These are phyloP conservation scores for Ophiostoma pallidulum DNA, from an alignment of 2,329 filamentous ascomycete genomes.

Conservation along the genomic window DNA sequence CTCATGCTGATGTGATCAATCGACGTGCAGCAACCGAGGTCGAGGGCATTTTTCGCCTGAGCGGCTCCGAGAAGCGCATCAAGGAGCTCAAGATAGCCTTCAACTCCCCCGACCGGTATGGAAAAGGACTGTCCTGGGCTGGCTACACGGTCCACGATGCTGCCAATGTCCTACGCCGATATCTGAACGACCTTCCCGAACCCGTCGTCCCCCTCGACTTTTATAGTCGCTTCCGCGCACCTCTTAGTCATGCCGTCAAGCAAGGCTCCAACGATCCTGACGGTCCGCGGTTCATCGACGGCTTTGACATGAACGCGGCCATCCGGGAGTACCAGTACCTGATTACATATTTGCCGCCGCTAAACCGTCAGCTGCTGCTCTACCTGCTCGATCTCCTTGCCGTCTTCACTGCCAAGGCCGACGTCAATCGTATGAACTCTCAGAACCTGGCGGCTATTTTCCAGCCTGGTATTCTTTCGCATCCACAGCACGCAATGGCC, in stretches of 20 bases:
- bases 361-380: conserved; percentile 87
- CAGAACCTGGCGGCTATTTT: conserved; percentile 95
- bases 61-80: conserved; percentile 94
- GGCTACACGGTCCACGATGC: conserved; percentile 98
- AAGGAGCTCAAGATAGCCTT: conserved; percentile 90
- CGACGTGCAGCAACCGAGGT: conserved; percentile 67
- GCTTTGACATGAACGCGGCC: conserved; percentile 63
- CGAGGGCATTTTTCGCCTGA: conserved; percentile 93
- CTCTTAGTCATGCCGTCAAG: conserved; percentile 61
- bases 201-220: conserved; percentile 91
- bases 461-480: conserved; percentile 90
- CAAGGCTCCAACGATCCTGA: conserved; percentile 64
- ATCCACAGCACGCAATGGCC: conserved; percentile 90
- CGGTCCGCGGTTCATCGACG: conserved; percentile 59
- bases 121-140: conserved; percentile 93
- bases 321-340: conserved; percentile 78
- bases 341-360: conserved; percentile 83
- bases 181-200: conserved; percentile 92
- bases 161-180: conserved; percentile 88
- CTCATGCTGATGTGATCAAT: conserved; percentile 15
- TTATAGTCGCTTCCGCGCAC: conserved; percentile 84
- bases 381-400: conserved; percentile 94
- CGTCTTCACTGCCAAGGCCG: conserved; percentile 93
- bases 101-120: conserved; percentile 89
- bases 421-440: conserved; percentile 92